Evolutionary conservation across 2,329 filamentous ascomycete genomes (phyloP).

Genomic region (Coniochaeta pulveracea): DNA sequence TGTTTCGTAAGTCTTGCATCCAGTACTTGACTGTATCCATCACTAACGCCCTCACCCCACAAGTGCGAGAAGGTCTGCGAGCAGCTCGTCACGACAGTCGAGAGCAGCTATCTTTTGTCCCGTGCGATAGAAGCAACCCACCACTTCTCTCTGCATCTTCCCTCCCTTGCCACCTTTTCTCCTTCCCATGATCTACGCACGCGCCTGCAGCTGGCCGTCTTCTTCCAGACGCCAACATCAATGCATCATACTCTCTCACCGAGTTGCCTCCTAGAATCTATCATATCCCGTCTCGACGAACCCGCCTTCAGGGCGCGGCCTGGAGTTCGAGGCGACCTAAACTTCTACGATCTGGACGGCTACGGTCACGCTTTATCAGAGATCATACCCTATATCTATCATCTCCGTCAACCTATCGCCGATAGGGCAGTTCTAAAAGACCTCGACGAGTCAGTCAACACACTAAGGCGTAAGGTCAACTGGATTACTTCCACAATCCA

Average conservation of each 20-base stretch:
- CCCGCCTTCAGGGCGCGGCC: background rate
- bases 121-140: constrained; percentile 1
- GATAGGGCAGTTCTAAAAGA: background rate
- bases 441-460: background rate
- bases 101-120: background rate
- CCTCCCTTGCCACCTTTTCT: too few species aligned
- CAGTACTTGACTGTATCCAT: too few species aligned
- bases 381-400: constrained; percentile 1
- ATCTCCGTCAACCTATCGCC: background rate
- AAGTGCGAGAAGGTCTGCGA: constrained; percentile 2
- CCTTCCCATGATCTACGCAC: constrained; percentile 3
- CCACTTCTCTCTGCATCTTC: background rate
- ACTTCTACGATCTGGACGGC: constrained; percentile 2
- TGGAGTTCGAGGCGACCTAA: background rate
- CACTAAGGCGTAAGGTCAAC: constrained; percentile 1
- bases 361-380: background rate
- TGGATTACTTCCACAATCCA: constrained; percentile 1
- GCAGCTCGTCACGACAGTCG: background rate
- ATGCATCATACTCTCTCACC: too few species aligned
- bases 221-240: background rate
- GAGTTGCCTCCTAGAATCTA: background rate
- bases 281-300: constrained; percentile 1
- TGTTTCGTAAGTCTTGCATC: too few species aligned
- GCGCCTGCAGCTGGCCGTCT: background rate
- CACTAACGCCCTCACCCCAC: background rate